phyloP scores from a whole-genome alignment of 1,284 basidiomycete genomes.

The Heliocybe sulcata region DNA sequence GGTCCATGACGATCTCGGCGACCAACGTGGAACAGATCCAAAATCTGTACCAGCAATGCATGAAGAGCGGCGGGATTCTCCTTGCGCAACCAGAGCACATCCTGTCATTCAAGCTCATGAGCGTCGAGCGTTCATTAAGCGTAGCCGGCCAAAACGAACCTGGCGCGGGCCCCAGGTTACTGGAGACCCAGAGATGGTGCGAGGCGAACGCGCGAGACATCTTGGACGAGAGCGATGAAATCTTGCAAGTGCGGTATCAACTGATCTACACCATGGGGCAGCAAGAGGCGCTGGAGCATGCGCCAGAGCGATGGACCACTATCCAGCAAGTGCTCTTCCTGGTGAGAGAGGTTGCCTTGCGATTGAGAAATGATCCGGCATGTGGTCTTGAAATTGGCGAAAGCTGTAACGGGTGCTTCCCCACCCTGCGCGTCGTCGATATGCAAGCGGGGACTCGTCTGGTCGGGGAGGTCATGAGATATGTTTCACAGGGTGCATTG shows the following conservation, averaged over 20 bases:
- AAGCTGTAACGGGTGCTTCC: conserved; percentile 5
- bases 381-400: conserved; percentile 3
- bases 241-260: conserved; percentile 40
- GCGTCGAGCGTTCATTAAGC: conserved; percentile 23
- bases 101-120: conserved; percentile 40
- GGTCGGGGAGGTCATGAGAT: conserved; percentile 2
- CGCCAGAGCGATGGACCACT: conserved; percentile 39
- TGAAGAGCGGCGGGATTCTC: conserved; percentile 30
- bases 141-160: background rate
- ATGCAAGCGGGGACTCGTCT: background rate
- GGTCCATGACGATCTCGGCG: conserved; percentile 21
- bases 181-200: conserved; percentile 28
- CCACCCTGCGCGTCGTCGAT: conserved; percentile 10
- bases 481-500: conserved; percentile 7
- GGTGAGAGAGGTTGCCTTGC: conserved; percentile 17
- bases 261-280: conserved; percentile 40
- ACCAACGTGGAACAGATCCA: conserved; percentile 16
- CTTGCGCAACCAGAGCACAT: conserved; percentile 47
- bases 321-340: conserved; percentile 31
- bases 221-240: conserved; percentile 47
- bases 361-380: conserved; percentile 9
- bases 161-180: conserved; percentile 8
- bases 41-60: conserved; percentile 30
- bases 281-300: conserved; percentile 31
- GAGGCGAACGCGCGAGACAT: conserved; percentile 30